phyloP scores from a whole-genome alignment of 495 filamentous ascomycete genomes.

The Penicillium roqueforti region DNA sequence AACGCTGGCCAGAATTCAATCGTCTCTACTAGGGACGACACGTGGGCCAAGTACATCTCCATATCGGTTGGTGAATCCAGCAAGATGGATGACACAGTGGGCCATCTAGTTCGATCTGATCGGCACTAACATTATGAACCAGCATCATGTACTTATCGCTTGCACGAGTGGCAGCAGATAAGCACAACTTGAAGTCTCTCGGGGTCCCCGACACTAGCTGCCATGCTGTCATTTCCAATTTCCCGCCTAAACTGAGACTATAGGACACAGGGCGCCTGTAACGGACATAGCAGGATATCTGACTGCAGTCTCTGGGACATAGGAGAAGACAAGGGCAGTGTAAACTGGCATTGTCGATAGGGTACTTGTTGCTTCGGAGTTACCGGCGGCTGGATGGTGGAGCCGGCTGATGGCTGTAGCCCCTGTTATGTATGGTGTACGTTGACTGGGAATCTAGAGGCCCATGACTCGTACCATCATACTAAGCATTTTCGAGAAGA shows the following conservation, averaged over 20 bases:
- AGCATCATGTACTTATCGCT: constrained; percentile 22
- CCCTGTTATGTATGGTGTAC: constrained; percentile 20
- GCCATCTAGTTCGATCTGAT: constrained; percentile 13
- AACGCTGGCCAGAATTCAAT: constrained; percentile 17
- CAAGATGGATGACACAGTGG: neutral
- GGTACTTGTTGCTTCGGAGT: constrained; percentile 23
- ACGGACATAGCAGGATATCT: constrained; percentile 22
- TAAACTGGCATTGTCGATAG: constrained; percentile 20
- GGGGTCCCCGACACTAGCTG: constrained; percentile 10
- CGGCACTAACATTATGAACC: constrained; percentile 21
- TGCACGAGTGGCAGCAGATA: constrained; percentile 20
- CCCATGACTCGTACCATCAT: constrained; percentile 26
- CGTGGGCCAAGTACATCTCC: constrained; percentile 20
- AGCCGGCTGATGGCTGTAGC: constrained; percentile 16
- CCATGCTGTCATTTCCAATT: constrained; percentile 22
- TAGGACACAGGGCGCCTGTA: constrained; percentile 16
- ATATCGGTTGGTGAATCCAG: constrained; percentile 18
- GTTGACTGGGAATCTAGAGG: constrained; percentile 21
- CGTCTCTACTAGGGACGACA: constrained; percentile 23
- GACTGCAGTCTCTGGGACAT: constrained; percentile 12
- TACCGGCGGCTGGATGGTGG: constrained; percentile 27
- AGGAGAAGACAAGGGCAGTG: constrained; percentile 26
- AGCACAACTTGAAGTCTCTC: constrained; percentile 5
- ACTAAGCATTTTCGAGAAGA: constrained; percentile 20
- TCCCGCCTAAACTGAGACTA: constrained; percentile 12